Evolutionary conservation across 257 asterid species (phyloP), one percentile per base, ranked within the genome.

Genomic region (Nicotiana obtusifolia): DNA sequence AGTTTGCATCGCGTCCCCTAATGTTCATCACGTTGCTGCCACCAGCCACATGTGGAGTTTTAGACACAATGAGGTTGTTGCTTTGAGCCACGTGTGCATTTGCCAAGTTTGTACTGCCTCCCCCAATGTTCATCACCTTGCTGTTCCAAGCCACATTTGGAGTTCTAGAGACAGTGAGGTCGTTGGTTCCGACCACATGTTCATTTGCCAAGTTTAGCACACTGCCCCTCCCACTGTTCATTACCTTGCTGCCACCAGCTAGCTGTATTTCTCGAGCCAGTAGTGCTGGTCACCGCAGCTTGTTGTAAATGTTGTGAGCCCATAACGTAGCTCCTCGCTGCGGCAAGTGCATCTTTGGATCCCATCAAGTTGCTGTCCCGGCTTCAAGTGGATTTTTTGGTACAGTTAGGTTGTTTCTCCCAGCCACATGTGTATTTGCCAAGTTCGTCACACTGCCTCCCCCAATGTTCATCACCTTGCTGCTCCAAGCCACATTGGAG

Each of bases 311-410:
- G 3, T 14, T 73, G 79, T 44, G 79, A 15, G 35, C 59, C 78
- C 78, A 69, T 11, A 61, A 17, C 24, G 28, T 62, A 53, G 26
- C 24, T 80, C 64, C 76, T 52, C 44, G 57, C 31, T 49, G 16
- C 76, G 37, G 30, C 76, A 19, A 52, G 47, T 80, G 49, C 35
- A 31, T 31, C 61, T 64, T 44, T 80, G 41, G 61, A 37, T 61
- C 75, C 82, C 76, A 30, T 24, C 17, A 17, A 61, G 82, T 61
- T 80, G 82, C 82, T 59, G 37, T 35, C 33, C 71, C 82, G 19
- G 76, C 73, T 5, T 41, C 56, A 20, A 44, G 61, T 60, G 62
- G 15, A 22, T 16, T 79, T 79, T 65, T 61, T 13, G 76, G 35
- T 35, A 37, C 44, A 37, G 44, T 37, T 10, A 37, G 44, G 9